Percentiles rank a stretch among this genome's conserved stretches.
These are phyloP conservation scores for Neopestalotiopsis sp. DNA, from an alignment of 2,329 filamentous ascomycete species.

Conservation along the genomic window DNA sequence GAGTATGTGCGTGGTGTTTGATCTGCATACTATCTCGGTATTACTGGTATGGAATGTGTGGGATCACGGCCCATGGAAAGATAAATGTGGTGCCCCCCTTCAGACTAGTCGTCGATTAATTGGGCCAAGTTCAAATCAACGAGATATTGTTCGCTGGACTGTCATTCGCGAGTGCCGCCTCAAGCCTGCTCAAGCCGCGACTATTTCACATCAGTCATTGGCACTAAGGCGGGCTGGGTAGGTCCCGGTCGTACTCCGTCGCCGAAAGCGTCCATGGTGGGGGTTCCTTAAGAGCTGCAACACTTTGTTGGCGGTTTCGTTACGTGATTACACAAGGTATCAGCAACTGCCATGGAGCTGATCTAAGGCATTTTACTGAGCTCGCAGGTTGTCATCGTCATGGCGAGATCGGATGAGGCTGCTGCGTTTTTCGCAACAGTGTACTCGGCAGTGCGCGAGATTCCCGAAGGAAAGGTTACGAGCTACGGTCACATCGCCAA, in stretches of 20 bases:
- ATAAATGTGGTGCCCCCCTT: conserved; percentile 11
- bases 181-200: neutral
- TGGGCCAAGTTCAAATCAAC: conserved; percentile 1
- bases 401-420: conserved; percentile 78
- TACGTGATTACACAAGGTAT: neutral
- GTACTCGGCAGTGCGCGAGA: conserved; percentile 83
- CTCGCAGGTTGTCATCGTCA: conserved; percentile 35
- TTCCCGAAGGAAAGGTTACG: conserved; percentile 83
- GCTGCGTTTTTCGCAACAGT: conserved; percentile 77
- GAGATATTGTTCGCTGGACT: conserved; percentile 5
- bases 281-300: neutral
- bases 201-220: neutral
- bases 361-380: neutral
- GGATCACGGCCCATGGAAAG: neutral
- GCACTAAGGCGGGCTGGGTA: neutral
- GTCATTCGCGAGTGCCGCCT: neutral
- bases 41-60: neutral
- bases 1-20: conserved; percentile 1
- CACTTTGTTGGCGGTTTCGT: neutral
- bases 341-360: neutral
- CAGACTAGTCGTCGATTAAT: neutral
- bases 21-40: neutral
- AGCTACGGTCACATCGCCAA: conserved; percentile 83
- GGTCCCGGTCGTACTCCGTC: neutral
- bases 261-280: neutral